Base-by-base conservation (phyloP, 208 protist genomes). In the Trypanosoma vivax region DNA sequence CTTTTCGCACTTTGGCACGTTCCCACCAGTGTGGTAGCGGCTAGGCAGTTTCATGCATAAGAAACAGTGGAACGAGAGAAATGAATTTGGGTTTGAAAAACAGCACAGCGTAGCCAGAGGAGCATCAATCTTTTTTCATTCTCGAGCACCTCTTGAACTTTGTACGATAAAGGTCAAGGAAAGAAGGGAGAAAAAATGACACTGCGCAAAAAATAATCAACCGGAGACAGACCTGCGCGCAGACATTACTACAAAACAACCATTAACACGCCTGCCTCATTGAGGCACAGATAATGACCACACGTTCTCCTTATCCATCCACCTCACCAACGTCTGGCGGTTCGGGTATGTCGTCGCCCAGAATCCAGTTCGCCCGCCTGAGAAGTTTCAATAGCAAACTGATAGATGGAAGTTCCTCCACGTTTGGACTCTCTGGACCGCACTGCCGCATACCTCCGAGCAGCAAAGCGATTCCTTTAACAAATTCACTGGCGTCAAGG, bases 361-460 rank as follows among this genome's bases (percentile, higher is more conserved):
- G 59, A 51, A 94, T 76, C 83, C 82, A 90, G 52, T 80, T 83
- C 1, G 79, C 87, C 19, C 87, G 82, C 1, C 71, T 75, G 28
- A 88, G 50, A 29, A 83, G 27, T 11, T 41, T 52, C n/a, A 63
- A 58, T 2, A 90, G 53, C 28, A 57, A 29, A 16, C 11, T 18
- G 14, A 83, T 58, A n/a, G 56, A 34, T 0, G 63, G 47, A 0
- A 43, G 33, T 21, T 70, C 39, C 9, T 62, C 58, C 5, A 45
- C 34, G 7, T 24, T 34, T n/a, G 58, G 45, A 9, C 50, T 37
- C 1, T 35, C 28, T 6, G 16, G 11, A 37, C 14, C 39, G 0
- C 42, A 38, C 21, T 39, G 37, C 48, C 55, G 67, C 50, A 38
- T n/a, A n/a, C n/a, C 43, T 27, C 23, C 45, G 38, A 73, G 42